Evolutionary conservation across 331 rosid genomes (phyloP).

Genomic region (Stylosanthes scabra): DNA sequence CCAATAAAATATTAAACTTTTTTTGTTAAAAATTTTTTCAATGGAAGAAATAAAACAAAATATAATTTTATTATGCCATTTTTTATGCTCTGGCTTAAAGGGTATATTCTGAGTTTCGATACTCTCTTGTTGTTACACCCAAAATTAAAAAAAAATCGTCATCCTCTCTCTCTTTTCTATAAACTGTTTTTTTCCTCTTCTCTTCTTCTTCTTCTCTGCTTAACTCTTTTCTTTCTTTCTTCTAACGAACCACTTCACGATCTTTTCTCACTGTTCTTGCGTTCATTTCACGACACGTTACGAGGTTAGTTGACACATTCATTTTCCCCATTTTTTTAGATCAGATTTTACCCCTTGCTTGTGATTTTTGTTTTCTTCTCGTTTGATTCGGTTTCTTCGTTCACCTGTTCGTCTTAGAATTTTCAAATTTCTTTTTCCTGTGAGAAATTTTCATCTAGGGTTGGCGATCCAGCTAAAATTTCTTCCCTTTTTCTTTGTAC

Average conservation of each 20-base stretch:
- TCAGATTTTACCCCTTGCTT: neutral
- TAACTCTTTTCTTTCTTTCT: neutral
- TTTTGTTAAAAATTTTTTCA: neutral
- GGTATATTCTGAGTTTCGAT: constrained; percentile 73
- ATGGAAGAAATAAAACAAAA: neutral
- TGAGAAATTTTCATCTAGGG: constrained; percentile 4
- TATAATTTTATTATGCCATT: constrained; percentile 5
- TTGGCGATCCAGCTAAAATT: constrained; percentile 34
- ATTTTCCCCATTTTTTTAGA: neutral
- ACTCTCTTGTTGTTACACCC: constrained; percentile 31
- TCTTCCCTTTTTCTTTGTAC: neutral
- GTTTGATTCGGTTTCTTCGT: neutral
- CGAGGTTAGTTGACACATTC: constrained; percentile 34
- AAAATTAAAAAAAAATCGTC: constrained; percentile 28
- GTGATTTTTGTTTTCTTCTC: constrained; percentile 24
- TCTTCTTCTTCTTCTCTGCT: constrained; percentile 20
- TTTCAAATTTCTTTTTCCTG: neutral
- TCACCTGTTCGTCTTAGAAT: constrained; percentile 14
- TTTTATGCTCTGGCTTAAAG: constrained; percentile 24
- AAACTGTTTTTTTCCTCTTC: constrained; percentile 16
- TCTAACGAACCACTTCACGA: constrained; percentile 25
- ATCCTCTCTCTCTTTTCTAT: constrained; percentile 33
- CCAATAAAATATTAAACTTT: neutral
- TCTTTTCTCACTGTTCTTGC: constrained; percentile 1
- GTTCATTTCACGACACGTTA: constrained; percentile 32